A percentile compares a stretch with the other conserved stretches of the same genome.
These are phyloP conservation scores for Metschnikowia gelsemii DNA, from an alignment of 805 yeast genomes.

Conservation along the genomic window DNA sequence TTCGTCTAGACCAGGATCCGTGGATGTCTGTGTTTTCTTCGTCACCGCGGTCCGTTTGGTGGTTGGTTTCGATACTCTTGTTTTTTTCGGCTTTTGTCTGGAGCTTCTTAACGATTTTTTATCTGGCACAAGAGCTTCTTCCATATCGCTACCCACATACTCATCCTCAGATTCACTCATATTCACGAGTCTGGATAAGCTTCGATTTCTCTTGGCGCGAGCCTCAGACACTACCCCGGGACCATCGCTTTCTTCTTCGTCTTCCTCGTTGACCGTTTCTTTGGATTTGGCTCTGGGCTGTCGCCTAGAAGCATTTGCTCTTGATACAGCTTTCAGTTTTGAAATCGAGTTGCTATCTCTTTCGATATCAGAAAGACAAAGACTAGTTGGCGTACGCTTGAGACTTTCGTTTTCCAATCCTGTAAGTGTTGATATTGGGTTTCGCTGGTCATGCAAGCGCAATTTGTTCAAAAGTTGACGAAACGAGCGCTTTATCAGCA, in stretches of 20 bases:
- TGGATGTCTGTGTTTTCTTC: conserved; percentile 6
- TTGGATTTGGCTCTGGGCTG: neutral
- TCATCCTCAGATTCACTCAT: conserved; percentile 11
- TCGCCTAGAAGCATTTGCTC: neutral
- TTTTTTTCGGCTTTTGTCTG: neutral
- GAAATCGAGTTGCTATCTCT: neutral
- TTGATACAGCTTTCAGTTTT: neutral
- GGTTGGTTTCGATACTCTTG: conserved; percentile 1
- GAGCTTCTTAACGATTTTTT: conserved; percentile 3
- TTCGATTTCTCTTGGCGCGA: neutral
- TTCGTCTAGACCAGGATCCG: conserved; percentile 12
- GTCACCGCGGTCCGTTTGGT: neutral
- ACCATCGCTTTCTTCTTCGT: conserved; percentile 1
- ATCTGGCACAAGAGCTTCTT: neutral
- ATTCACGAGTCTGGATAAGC: neutral
- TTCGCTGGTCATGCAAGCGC: conserved; percentile 14
- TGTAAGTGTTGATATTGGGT: conserved; percentile 8
- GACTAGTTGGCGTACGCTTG: neutral
- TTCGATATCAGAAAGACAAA: neutral
- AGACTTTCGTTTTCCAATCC: neutral
- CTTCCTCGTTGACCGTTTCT: neutral
- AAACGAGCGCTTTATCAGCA: conserved; percentile 16
- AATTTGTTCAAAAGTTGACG: conserved; percentile 20
- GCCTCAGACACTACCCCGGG: neutral
- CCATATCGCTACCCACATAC: conserved; percentile 7